A percentile compares a stretch with the other conserved stretches of the same genome.
Conservation (phyloP, 305 asterid species). For the Solanum hybrid region DNA sequence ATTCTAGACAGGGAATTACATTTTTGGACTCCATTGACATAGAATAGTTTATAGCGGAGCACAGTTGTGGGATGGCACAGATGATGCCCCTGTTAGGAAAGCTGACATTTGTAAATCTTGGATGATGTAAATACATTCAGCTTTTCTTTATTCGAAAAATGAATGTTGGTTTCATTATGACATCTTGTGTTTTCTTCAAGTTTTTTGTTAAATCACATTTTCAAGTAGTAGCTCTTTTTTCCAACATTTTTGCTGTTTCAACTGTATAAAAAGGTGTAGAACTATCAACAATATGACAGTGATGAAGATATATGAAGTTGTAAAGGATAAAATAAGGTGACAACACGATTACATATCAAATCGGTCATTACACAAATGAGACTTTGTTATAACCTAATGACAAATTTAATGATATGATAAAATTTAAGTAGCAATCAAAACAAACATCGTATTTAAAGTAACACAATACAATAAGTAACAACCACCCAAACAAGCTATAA, state of each 20-base stretch:
- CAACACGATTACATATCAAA: background rate
- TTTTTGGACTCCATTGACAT: conserved; percentile 7
- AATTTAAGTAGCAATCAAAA: background rate
- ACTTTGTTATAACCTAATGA: background rate
- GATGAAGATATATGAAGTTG: conserved; percentile 28
- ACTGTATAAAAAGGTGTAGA: background rate
- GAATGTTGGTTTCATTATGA: background rate
- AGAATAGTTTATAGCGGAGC: conserved; percentile 5
- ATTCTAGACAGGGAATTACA: background rate
- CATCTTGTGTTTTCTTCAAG: background rate
- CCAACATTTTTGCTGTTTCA: background rate
- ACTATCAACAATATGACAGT: conserved; percentile 31
- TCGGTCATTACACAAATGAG: background rate
- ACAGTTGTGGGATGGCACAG: conserved; percentile 5
- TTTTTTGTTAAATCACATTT: background rate
- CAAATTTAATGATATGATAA: background rate
- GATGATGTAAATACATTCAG: conserved; percentile 56
- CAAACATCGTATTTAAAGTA: background rate
- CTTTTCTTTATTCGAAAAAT: conserved; percentile 10
- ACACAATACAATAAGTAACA: background rate
- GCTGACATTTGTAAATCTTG: conserved; percentile 38
- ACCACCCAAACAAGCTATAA: background rate
- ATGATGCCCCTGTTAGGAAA: conserved; percentile 13
- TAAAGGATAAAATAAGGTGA: background rate
- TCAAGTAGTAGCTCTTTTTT: background rate